A percentile compares a stretch with the other conserved stretches of the same genome.
These are phyloP conservation scores for Backusella sp. DNA, from an alignment of 192 early-diverging fungal genomes.

Conservation along the genomic window DNA sequence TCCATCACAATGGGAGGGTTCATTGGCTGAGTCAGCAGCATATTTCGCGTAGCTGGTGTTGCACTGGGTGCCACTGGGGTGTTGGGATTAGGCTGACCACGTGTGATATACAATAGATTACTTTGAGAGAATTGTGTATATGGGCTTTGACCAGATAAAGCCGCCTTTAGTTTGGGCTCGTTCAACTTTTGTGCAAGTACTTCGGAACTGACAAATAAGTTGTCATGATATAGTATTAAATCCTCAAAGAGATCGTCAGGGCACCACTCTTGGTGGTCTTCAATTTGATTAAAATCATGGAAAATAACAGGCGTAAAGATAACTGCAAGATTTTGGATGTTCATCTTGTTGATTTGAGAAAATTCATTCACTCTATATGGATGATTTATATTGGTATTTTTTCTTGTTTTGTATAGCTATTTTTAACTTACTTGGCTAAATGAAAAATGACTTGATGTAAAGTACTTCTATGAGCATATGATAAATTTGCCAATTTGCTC, in stretches of 20 bases:
- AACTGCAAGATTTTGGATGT: constrained; percentile 57
- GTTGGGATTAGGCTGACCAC: background rate
- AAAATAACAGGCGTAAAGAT: constrained; percentile 67
- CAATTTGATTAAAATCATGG: constrained; percentile 49
- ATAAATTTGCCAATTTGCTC: constrained; percentile 39
- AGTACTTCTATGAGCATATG: constrained; percentile 49
- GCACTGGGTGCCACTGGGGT: background rate
- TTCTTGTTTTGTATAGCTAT: background rate
- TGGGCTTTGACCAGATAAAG: background rate
- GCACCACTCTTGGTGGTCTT: constrained; percentile 23
- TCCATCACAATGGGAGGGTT: background rate
- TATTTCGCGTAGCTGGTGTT: background rate
- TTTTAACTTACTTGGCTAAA: constrained; percentile 45
- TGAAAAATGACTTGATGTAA: constrained; percentile 56
- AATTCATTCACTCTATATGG: constrained; percentile 46
- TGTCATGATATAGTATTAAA: constrained; percentile 19
- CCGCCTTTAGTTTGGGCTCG: background rate
- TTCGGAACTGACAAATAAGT: background rate
- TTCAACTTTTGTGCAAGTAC: background rate
- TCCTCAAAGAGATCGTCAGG: constrained; percentile 33
- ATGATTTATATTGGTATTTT: background rate
- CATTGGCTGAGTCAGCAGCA: constrained; percentile 1
- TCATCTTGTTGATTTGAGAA: constrained; percentile 65
- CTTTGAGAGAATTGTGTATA: constrained; percentile 13
- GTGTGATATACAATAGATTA: constrained; percentile 7